Base-by-base conservation (phyloP, 1,139 yeast genomes). In the Kurtzmaniella quercitrusa region DNA sequence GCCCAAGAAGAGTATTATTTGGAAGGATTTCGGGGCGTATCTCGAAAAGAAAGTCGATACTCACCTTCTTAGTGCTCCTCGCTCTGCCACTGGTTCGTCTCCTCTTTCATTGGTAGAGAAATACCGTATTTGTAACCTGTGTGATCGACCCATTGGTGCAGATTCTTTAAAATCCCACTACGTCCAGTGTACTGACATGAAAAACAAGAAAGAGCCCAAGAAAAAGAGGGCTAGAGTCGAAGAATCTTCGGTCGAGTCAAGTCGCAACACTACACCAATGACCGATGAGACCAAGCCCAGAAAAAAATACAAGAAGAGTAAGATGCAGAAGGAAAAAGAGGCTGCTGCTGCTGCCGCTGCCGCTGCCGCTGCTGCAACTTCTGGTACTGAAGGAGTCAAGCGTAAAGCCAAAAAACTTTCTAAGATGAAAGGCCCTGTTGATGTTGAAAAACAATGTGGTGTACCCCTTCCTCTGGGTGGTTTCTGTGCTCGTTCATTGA, bases 371-470 rank as follows among this genome's bases (percentile, higher is more conserved):
- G 71, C 70, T 2, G 69, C 66, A n/a, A 37, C 45, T 38, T 43
- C 49, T 34, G 50, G 51, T 39, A 41, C 50, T 38, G 45, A 52
- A 42, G 52, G 50, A 45, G 47, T 55, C 22, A 66, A 61, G 60
- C 71, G 63, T 54, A 74, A 68, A 48, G 65, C 78, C 40, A 79
- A 76, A 50, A 55, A 79, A 7, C 70, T 72, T 23, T 73, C 84
- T 1, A 84, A 84, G 53, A 73, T 77, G 32, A 87, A 85, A 52
- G 93, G 88, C 3, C 88, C 91, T 0, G 95, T 91, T 34, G 96
- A 93, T 61, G 95, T 93, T 37, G 97, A 93, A 59, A 84, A 80
- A 50, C 98, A 93, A 63, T 93, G 98, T 72, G 98, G 98, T 61
- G 98, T 93, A 6, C 88, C 91, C 2, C 66, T 93, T 47, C 89